A percentile compares a stretch with the other conserved stretches of the same genome.
Conservation (phyloP, 2,329 filamentous ascomycete species). For the Fusarium mexicanum region DNA sequence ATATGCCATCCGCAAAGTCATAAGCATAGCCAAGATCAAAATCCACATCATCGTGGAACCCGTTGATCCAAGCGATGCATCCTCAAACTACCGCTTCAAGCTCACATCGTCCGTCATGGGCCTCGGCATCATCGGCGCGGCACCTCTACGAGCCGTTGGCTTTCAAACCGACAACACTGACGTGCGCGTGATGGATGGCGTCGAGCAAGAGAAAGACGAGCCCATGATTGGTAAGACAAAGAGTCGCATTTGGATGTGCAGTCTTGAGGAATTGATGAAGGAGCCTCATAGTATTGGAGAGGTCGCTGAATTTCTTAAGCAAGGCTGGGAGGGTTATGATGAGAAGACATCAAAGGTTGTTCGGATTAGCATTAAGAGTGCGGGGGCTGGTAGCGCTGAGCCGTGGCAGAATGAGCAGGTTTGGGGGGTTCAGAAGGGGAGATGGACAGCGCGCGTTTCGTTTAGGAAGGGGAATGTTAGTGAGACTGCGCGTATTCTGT, state of each 20-base stretch:
- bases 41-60: background rate
- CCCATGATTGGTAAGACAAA: background rate
- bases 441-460: background rate
- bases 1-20: background rate
- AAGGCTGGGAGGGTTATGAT: background rate
- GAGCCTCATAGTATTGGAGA: background rate
- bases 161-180: background rate
- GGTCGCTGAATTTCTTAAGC: background rate
- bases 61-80: background rate
- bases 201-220: background rate
- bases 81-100: background rate
- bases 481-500: background rate
- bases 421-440: background rate
- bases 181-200: background rate
- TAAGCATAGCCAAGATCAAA: background rate
- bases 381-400: background rate
- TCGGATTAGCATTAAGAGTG: background rate
- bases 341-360: background rate
- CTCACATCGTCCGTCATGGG: background rate
- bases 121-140: background rate
- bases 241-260: background rate
- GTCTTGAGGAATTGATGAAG: background rate
- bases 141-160: background rate
- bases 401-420: background rate
- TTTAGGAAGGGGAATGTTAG: background rate